phyloP scores from a whole-genome alignment of 805 yeast genomes.

The Schwanniomyces polymorphus region DNA sequence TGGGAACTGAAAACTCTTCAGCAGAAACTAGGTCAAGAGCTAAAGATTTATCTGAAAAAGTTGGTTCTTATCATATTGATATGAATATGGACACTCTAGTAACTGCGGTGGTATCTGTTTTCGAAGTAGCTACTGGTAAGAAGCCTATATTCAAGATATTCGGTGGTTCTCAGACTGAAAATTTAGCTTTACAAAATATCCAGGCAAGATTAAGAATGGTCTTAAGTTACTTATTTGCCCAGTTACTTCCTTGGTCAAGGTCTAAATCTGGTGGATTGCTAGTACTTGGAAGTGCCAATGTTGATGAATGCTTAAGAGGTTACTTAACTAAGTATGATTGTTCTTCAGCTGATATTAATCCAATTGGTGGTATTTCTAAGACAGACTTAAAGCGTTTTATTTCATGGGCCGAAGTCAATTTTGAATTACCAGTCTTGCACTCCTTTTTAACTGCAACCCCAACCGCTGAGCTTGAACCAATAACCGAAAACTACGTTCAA shows the following conservation, averaged over 20 bases:
- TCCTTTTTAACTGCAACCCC: constrained; percentile 91
- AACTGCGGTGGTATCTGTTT: constrained; percentile 66
- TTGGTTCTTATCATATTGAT: constrained; percentile 90
- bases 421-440: constrained; percentile 72
- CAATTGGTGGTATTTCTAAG: constrained; percentile 98
- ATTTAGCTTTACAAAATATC: constrained; percentile 91
- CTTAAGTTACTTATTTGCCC: constrained; percentile 88
- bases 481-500: constrained; percentile 87
- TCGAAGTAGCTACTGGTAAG: constrained; percentile 88
- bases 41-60: constrained; percentile 63
- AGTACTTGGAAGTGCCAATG: constrained; percentile 95
- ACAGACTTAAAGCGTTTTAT: constrained; percentile 88
- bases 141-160: constrained; percentile 85
- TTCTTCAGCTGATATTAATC: constrained; percentile 95
- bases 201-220: constrained; percentile 98
- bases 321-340: constrained; percentile 96
- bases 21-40: constrained; percentile 83
- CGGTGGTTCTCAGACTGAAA: constrained; percentile 92
- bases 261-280: constrained; percentile 73
- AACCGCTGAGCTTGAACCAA: constrained; percentile 97
- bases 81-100: constrained; percentile 90
- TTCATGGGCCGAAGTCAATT: constrained; percentile 67
- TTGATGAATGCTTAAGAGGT: constrained; percentile 94
- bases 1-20: constrained; percentile 96
- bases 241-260: constrained; percentile 92